phyloP scores from a whole-genome alignment of 2,329 filamentous ascomycete genomes.

The Amylocarpus encephaloides region DNA sequence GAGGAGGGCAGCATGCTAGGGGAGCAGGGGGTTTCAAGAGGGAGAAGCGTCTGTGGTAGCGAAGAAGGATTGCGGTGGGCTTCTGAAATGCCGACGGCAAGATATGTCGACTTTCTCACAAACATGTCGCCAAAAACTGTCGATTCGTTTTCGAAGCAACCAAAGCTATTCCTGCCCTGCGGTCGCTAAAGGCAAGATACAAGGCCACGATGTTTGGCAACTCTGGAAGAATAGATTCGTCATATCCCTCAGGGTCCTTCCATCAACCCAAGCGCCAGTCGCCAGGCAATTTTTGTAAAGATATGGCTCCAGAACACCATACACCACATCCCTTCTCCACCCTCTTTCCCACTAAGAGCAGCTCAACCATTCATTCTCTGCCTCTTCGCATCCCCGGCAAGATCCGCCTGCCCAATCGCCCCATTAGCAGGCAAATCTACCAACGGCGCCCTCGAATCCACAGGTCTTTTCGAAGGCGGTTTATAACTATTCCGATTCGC shows the following conservation, averaged over 20 bases:
- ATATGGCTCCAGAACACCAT: constrained; percentile 7
- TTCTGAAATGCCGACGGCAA: too few species aligned
- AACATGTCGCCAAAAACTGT: too few species aligned
- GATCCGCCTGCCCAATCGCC: constrained; percentile 10
- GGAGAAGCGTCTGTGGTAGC: too few species aligned
- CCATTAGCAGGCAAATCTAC: constrained; percentile 28
- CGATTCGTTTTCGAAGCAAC: background rate
- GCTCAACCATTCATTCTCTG: constrained; percentile 26
- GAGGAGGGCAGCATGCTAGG: too few species aligned
- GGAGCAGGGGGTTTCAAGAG: too few species aligned
- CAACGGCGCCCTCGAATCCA: constrained; percentile 25
- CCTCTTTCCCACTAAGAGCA: background rate
- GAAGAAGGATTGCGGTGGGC: too few species aligned
- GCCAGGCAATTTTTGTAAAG: background rate
- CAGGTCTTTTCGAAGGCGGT: constrained; percentile 42
- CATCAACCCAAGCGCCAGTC: background rate
- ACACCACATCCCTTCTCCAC: background rate
- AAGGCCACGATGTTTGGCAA: background rate
- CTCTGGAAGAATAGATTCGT: background rate
- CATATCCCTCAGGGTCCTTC: background rate
- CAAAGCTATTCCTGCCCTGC: background rate
- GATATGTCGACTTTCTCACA: too few species aligned
- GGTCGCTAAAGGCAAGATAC: background rate
- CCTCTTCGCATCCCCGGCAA: constrained; percentile 29
- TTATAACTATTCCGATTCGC: constrained; percentile 53